Evolutionary conservation across 2,329 filamentous ascomycete genomes (phyloP).

Genomic region (Botrytis cinerea): DNA sequence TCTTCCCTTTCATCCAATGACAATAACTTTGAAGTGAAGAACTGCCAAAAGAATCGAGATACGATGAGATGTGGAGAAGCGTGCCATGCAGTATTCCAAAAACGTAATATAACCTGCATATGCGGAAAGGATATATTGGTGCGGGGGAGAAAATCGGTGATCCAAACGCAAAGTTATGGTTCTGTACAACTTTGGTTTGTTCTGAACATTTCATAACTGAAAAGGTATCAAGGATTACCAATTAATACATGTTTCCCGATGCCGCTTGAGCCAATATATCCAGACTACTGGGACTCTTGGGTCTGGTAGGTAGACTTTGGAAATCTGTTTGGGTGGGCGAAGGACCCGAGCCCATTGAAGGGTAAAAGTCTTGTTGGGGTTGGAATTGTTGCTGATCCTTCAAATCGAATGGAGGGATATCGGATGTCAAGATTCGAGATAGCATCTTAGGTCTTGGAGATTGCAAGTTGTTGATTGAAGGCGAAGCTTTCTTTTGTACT

Average conservation of each 20-base stretch:
- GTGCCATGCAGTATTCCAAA: neutral
- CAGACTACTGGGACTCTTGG: neutral
- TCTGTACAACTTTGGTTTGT: neutral
- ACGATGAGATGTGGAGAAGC: neutral
- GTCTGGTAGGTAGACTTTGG: neutral
- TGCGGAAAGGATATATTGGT: neutral
- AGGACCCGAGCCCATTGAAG: neutral
- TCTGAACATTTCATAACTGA: neutral
- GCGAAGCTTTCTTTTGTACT: constrained; percentile 15
- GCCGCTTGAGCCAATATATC: constrained; percentile 20
- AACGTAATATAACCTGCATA: constrained; percentile 8
- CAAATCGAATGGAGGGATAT: constrained; percentile 6
- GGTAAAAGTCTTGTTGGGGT: neutral
- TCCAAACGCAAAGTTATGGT: neutral
- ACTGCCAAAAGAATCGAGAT: neutral
- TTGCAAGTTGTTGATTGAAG: constrained; percentile 2
- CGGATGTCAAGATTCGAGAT: neutral
- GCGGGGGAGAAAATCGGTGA: neutral
- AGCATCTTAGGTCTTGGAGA: constrained; percentile 4
- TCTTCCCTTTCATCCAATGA: neutral
- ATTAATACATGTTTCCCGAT: neutral
- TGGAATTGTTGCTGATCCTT: neutral
- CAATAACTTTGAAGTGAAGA: neutral
- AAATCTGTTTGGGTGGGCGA: neutral
- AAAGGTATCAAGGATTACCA: neutral